Evolutionary conservation across 2,329 filamentous ascomycete species (phyloP).

Genomic region (Rachicladosporium sp.): DNA sequence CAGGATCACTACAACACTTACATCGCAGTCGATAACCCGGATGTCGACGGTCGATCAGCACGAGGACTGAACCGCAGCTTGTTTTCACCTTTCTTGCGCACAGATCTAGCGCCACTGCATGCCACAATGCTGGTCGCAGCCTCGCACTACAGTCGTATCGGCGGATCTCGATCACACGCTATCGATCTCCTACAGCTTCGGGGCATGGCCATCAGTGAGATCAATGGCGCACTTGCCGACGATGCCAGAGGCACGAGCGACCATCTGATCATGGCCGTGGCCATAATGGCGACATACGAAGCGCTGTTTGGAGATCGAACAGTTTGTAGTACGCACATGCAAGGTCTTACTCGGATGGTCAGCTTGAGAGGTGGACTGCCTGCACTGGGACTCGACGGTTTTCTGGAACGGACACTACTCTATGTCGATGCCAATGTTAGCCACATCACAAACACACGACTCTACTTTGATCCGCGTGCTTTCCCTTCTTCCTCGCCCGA

Average conservation of each 20-base stretch:
- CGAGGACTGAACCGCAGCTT: conserved; percentile 25
- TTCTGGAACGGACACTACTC: conserved; percentile 35
- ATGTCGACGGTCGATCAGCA: conserved; percentile 26
- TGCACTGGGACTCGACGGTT: conserved; percentile 32
- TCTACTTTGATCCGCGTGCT: conserved; percentile 18
- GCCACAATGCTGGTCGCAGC: conserved; percentile 31
- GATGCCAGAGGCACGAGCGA: conserved; percentile 25
- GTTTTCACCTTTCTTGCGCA: conserved; percentile 32
- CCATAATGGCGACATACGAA: conserved; percentile 42
- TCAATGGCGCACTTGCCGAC: conserved; percentile 30
- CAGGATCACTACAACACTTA: conserved; percentile 20
- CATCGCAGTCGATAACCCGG: conserved; percentile 32
- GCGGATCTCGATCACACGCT: conserved; percentile 17
- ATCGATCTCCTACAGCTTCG: conserved; percentile 32
- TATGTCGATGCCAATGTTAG: conserved; percentile 34
- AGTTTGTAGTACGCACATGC: conserved; percentile 38
- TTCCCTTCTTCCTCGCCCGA: conserved; percentile 9
- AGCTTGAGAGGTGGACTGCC: conserved; percentile 33
- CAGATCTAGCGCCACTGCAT: conserved; percentile 28
- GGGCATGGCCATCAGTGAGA: conserved; percentile 31
- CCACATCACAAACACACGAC: conserved; percentile 11
- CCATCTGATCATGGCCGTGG: conserved; percentile 36
- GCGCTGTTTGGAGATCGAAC: conserved; percentile 35
- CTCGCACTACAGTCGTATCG: conserved; percentile 28
- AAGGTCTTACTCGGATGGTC: conserved; percentile 32